Conservation (phyloP, 441 rosid species). For the Erodium moschatum region DNA sequence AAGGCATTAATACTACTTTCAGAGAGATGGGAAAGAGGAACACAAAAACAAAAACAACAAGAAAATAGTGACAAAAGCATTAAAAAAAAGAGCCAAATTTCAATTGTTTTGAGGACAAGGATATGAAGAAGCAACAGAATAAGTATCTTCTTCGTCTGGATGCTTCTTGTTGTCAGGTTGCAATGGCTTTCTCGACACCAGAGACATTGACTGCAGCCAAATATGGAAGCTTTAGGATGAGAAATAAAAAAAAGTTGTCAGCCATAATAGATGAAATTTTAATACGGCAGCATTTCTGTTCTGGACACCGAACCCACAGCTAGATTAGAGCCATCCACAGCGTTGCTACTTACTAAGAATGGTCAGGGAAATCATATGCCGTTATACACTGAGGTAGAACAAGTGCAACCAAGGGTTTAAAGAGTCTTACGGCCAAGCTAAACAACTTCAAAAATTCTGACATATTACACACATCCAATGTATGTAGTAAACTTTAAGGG, state of each 20-base stretch:
- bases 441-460: background rate
- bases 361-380: background rate
- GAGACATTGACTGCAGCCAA: constrained; percentile 28
- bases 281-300: background rate
- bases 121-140: constrained; percentile 68
- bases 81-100: background rate
- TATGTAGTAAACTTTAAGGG: background rate
- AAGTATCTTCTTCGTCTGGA: constrained; percentile 78
- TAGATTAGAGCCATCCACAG: background rate
- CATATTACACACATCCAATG: background rate
- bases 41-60: constrained; percentile 7
- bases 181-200: constrained; percentile 62
- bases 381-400: background rate
- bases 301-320: background rate
- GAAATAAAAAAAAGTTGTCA: background rate
- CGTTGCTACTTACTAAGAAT: background rate
- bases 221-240: constrained; percentile 10
- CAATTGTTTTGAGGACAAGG: constrained; percentile 18
- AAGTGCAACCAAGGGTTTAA: no score
- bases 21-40: constrained; percentile 6
- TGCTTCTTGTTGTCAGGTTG: constrained; percentile 79
- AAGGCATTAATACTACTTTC: constrained; percentile 20
- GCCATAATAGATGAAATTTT: background rate
- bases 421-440: no score
- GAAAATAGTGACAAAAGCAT: background rate